Percentiles rank a stretch among this genome's conserved stretches.
phyloP scores from a whole-genome alignment of 257 asterid species.

The Solanum peruvianum region DNA sequence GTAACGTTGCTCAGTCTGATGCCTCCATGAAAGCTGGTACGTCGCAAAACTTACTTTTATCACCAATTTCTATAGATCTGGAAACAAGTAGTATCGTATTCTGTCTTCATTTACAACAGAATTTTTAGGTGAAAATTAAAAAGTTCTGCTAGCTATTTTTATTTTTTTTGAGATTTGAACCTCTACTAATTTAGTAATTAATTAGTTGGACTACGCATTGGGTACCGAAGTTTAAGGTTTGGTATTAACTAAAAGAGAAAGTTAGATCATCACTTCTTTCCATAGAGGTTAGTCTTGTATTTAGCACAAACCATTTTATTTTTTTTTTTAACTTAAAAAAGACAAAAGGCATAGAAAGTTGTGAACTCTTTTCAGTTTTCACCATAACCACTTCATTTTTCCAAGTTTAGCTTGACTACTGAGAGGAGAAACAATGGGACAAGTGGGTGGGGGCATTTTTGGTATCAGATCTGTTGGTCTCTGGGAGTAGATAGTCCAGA shows the following conservation, averaged over 20 bases:
- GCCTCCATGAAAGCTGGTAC: slow-evolving; percentile 94
- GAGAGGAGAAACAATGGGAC: not conserved
- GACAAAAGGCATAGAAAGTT: not conserved
- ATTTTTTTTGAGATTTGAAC: not conserved
- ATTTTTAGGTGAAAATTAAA: not conserved
- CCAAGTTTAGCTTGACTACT: not conserved
- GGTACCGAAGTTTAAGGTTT: not conserved
- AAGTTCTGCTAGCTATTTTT: not conserved
- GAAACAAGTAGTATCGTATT: not conserved
- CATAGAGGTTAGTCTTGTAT: not conserved
- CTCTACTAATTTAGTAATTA: not conserved
- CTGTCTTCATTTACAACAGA: not conserved
- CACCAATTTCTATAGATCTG: not conserved
- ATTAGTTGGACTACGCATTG: not conserved
- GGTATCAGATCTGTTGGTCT: not conserved
- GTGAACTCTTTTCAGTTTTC: not conserved
- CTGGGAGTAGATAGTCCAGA: not conserved
- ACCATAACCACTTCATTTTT: not conserved
- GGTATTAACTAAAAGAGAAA: not conserved
- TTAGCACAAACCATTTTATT: not conserved
- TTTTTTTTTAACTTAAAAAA: not conserved
- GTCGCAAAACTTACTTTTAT: not conserved
- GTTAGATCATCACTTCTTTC: not conserved
- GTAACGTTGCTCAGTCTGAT: slow-evolving; percentile 89
- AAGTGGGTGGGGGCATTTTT: not conserved